Base-by-base conservation (phyloP, 345 rosid species). In the Citrus medica region DNA sequence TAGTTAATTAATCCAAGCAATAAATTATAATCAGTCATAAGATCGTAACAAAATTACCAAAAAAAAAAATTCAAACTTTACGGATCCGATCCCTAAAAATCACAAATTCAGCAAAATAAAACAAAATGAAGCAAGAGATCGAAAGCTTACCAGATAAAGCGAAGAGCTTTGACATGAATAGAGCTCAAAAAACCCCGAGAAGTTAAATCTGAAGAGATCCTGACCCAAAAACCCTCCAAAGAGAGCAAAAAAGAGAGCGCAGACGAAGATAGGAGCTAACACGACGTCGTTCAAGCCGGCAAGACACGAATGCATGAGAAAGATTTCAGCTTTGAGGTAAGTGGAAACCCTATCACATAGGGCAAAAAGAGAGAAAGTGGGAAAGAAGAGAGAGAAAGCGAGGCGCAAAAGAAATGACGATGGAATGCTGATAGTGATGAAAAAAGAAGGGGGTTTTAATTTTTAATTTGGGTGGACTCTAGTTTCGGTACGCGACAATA, bases 101-200 rank as follows among this genome's bases (percentile, higher is more conserved):
- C 27, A 85, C 77, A 35, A 78, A 79, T 53, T 19, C 79, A 79
- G 27, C 56, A 70, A 35, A 35, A 30, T 19, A 33, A 67, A 56
- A 51, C 32, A 79, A 72, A 71, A 66, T n/a, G 2, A 21, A 19
- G 21, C 32, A 60, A 35, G 51, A 59, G 58, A 60, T 48, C 25
- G 30, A 24, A 65, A 74, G 17, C 79, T 78, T 90, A 97, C 99
- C 98, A 68, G 84, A 84, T 69, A 92, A 82, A 55, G 84, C 81
- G 77, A 86, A 79, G 93, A 97, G 79, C 84, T 92, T 88, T 78
- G 99, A 87, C 99, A 97, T 97, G 85, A 67, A 78, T 77, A 35
- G 55, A 82, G 91, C 90, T 82, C 79, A 80, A 86, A 85, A 88
- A 83, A 81, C 80, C 82, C 82, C 58, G 84, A 77, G 82, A 89